These are phyloP conservation scores for Didymella keratinophila DNA, from an alignment of 2,329 filamentous ascomycete species.

Conservation along the genomic window DNA sequence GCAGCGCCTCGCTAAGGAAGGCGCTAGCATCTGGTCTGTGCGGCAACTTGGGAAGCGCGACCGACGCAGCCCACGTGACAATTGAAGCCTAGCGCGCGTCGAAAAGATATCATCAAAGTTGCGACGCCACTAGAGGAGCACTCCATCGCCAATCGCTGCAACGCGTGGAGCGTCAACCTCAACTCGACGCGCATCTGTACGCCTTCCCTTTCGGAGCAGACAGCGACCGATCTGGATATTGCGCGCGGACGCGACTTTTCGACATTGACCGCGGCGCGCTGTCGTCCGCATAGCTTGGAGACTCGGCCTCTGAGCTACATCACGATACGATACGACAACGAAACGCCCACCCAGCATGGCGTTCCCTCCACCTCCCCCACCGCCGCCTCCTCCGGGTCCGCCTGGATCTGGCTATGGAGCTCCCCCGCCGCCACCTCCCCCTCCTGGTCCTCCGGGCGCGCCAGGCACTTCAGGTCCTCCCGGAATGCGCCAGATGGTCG, in stretches of 20 bases:
- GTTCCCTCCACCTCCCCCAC: constrained; percentile 56
- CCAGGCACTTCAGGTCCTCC: constrained; percentile 64
- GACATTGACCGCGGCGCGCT: constrained; percentile 30
- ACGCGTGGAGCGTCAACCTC: constrained; percentile 38
- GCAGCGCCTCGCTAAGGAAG: not conserved
- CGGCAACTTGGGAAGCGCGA: not conserved
- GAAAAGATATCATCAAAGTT: constrained; percentile 38
- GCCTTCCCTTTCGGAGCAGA: constrained; percentile 21
- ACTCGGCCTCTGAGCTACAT: constrained; percentile 32
- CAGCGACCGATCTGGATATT: constrained; percentile 20
- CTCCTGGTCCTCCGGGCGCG: constrained; percentile 58
- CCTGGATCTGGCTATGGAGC: constrained; percentile 35
- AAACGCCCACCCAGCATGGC: constrained; percentile 29
- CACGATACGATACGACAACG: constrained; percentile 22
- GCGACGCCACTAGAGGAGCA: constrained; percentile 30
- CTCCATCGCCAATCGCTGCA: constrained; percentile 40
- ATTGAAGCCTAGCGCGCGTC: constrained; percentile 14
- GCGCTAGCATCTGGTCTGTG: not conserved
- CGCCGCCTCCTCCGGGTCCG: constrained; percentile 38
- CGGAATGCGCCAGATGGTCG: constrained; percentile 74
- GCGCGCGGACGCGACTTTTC: constrained; percentile 37
- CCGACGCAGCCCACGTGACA: not conserved
- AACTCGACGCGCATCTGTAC: constrained; percentile 31
- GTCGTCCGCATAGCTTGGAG: constrained; percentile 39
- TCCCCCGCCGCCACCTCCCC: constrained; percentile 67